Evolutionary conservation across 768 basidiomycete species (phyloP).

Genomic region (Mycena filopes): DNA sequence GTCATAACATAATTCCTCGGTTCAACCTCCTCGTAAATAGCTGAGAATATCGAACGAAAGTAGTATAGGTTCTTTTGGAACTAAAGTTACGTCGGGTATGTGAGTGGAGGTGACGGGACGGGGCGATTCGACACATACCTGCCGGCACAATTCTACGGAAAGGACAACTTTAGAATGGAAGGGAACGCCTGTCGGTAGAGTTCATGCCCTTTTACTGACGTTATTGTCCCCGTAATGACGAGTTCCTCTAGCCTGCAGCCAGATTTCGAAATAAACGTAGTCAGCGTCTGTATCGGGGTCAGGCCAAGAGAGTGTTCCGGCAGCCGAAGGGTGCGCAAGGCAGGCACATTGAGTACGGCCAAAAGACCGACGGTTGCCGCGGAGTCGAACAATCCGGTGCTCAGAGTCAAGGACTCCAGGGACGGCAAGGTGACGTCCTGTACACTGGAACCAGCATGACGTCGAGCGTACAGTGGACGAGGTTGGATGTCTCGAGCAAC

Average conservation of each 20-base stretch:
- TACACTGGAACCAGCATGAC: not conserved
- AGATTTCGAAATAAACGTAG: not conserved
- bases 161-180: not conserved
- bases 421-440: not conserved
- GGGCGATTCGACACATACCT: no score
- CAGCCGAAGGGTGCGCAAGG: not conserved
- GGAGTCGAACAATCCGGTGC: no score
- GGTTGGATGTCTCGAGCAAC: not conserved
- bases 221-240: not conserved
- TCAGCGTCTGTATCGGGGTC: not conserved
- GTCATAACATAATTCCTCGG: no score
- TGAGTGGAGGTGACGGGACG: no score
- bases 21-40: no score
- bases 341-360: not conserved
- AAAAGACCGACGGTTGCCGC: no score
- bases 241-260: not conserved
- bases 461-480: not conserved
- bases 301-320: not conserved
- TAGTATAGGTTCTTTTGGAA: no score
- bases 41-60: no score
- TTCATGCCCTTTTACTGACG: not conserved
- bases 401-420: not conserved
- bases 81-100: not conserved
- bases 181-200: not conserved
- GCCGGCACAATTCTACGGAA: not conserved